A percentile compares a stretch with the other conserved stretches of the same genome.
phyloP scores from a whole-genome alignment of 306 rosid species.

The Gastrolobium bilobum region DNA sequence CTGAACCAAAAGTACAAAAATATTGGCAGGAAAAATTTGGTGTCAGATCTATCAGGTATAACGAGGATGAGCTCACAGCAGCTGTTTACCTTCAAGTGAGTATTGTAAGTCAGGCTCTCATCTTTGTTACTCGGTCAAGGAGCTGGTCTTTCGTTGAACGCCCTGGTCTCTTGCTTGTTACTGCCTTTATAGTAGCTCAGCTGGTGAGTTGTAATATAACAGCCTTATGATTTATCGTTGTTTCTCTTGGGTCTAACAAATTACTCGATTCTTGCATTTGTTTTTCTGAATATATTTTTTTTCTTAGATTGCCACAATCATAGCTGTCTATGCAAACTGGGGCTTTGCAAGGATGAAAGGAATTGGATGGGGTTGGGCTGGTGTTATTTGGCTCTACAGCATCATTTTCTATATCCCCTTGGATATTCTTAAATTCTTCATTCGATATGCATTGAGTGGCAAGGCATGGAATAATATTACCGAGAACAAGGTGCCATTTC shows the following conservation, averaged over 20 bases:
- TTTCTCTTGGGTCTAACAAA: background rate
- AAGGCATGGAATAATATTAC: conserved; percentile 76
- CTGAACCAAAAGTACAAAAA: background rate
- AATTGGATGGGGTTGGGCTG: conserved; percentile 92
- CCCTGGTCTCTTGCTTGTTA: conserved; percentile 69
- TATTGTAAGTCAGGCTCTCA: conserved; percentile 82
- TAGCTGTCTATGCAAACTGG: conserved; percentile 81
- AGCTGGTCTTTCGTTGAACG: conserved; percentile 78
- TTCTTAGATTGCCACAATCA: conserved; percentile 66
- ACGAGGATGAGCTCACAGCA: conserved; percentile 64
- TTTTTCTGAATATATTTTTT: background rate
- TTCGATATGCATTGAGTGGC: conserved; percentile 72
- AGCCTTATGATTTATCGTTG: background rate
- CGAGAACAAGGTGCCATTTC: conserved; percentile 60
- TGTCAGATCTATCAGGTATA: conserved; percentile 61
- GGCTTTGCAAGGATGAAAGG: conserved; percentile 70
- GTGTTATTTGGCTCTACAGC: conserved; percentile 78
- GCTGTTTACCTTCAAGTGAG: conserved; percentile 91
- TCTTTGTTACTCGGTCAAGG: conserved; percentile 83
- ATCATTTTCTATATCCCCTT: conserved; percentile 69
- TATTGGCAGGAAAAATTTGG: conserved; percentile 65
- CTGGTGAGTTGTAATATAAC: conserved; percentile 56
- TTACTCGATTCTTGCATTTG: background rate
- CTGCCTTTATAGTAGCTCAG: conserved; percentile 72
- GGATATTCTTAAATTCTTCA: conserved; percentile 67